Conservation (phyloP, 2,329 filamentous ascomycete genomes). For the Penicillium freii region DNA sequence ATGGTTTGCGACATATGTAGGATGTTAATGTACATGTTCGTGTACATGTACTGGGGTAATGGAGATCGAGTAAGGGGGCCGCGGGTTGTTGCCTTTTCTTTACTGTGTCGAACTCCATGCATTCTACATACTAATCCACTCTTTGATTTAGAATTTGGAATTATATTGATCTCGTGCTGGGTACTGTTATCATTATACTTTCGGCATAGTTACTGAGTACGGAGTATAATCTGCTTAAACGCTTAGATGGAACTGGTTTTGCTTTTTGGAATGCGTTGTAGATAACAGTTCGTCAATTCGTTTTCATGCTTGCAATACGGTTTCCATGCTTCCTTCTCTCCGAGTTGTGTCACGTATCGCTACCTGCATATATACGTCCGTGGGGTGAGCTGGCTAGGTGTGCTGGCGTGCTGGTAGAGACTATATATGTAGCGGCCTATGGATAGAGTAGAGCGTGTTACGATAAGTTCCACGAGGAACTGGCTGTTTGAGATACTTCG, state of each 20-base stretch:
- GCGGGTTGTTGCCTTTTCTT: background rate
- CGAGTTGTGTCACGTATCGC: background rate
- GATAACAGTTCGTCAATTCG: background rate
- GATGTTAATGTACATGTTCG: background rate
- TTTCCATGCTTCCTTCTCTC: background rate
- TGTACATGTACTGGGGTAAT: background rate
- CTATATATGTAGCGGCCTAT: background rate
- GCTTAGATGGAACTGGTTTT: background rate
- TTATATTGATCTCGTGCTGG: background rate
- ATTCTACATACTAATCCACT: background rate
- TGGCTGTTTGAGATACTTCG: background rate
- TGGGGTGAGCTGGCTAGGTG: background rate
- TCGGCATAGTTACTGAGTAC: background rate
- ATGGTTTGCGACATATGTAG: background rate
- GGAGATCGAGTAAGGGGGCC: background rate
- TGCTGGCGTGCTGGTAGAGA: too few species aligned
- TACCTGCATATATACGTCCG: too few species aligned
- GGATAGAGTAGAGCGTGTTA: background rate
- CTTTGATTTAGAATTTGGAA: background rate
- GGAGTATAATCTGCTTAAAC: background rate
- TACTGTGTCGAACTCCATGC: background rate
- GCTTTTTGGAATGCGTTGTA: background rate
- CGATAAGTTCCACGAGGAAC: too few species aligned
- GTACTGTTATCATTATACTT: background rate
- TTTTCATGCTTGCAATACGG: background rate